Evolutionary conservation across 768 basidiomycete species (phyloP).

Genomic region (Xerocomus spinulosus): DNA sequence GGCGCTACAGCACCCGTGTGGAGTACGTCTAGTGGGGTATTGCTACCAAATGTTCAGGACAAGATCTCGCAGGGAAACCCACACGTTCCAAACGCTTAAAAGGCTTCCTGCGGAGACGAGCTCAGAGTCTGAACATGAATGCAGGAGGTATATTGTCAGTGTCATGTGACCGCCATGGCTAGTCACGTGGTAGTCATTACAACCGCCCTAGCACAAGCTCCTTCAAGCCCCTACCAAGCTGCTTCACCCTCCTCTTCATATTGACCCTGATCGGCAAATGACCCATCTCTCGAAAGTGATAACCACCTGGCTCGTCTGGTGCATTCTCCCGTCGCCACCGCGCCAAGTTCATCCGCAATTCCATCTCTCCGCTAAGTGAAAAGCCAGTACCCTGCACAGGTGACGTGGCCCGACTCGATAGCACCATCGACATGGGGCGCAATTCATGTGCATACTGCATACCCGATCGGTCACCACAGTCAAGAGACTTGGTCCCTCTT

Average conservation of each 20-base stretch:
- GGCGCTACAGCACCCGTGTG: constrained; percentile 4
- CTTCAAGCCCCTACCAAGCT: constrained; percentile 29
- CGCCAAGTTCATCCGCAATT: constrained; percentile 53
- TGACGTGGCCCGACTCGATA: constrained; percentile 17
- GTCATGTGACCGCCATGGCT: constrained; percentile 6
- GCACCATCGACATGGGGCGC: constrained; percentile 29
- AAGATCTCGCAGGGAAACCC: not conserved
- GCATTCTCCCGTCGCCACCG: constrained; percentile 30
- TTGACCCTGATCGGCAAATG: constrained; percentile 17
- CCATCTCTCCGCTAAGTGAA: constrained; percentile 58
- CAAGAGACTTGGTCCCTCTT: constrained; percentile 33
- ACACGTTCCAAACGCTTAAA: not conserved
- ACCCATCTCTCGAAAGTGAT: constrained; percentile 28
- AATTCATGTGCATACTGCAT: constrained; percentile 17
- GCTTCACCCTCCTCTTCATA: constrained; percentile 27
- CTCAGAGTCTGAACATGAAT: constrained; percentile 4
- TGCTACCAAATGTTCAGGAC: not conserved
- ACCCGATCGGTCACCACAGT: constrained; percentile 20
- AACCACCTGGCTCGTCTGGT: constrained; percentile 28
- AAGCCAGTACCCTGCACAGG: constrained; percentile 34
- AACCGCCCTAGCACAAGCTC: constrained; percentile 28
- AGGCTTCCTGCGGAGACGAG: not conserved
- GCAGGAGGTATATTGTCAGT: not conserved
- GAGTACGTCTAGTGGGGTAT: not conserved
- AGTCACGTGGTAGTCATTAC: constrained; percentile 5